Conservation (phyloP, 768 basidiomycete genomes). For the Amanita pseudoporphyria region DNA sequence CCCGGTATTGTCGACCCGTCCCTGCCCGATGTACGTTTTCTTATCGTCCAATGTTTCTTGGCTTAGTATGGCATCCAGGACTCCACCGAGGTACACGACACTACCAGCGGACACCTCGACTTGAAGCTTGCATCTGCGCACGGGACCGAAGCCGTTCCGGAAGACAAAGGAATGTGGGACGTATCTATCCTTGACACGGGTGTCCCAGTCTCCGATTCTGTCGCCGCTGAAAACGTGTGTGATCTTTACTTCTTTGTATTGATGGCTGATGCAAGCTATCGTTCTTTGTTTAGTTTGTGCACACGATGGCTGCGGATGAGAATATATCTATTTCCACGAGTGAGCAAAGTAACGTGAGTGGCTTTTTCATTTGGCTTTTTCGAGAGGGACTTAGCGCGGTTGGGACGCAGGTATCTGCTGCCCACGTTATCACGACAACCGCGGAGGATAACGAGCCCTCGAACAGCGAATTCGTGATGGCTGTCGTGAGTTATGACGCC, state of each 20-base stretch:
- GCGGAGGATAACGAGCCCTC: background rate
- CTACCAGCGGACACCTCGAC: background rate
- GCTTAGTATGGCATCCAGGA: background rate
- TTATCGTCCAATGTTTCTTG: background rate
- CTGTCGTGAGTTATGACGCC: no score
- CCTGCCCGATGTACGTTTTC: background rate
- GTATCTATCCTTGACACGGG: background rate
- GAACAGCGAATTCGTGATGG: background rate
- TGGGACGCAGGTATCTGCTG: background rate
- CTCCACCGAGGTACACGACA: background rate
- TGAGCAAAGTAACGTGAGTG: background rate
- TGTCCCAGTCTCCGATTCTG: background rate
- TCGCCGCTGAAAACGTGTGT: background rate
- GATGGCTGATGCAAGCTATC: background rate
- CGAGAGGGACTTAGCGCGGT: background rate
- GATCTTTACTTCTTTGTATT: background rate
- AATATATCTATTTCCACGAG: no score
- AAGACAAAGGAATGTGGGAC: background rate
- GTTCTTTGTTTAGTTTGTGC: background rate
- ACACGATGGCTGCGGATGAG: background rate
- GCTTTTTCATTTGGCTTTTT: background rate
- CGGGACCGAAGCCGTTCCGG: background rate
- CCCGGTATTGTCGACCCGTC: background rate
- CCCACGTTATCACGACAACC: background rate
- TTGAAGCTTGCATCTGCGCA: background rate